Evolutionary conservation across 2,329 filamentous ascomycete genomes (phyloP).

Genomic region (Fusarium pilosicola): DNA sequence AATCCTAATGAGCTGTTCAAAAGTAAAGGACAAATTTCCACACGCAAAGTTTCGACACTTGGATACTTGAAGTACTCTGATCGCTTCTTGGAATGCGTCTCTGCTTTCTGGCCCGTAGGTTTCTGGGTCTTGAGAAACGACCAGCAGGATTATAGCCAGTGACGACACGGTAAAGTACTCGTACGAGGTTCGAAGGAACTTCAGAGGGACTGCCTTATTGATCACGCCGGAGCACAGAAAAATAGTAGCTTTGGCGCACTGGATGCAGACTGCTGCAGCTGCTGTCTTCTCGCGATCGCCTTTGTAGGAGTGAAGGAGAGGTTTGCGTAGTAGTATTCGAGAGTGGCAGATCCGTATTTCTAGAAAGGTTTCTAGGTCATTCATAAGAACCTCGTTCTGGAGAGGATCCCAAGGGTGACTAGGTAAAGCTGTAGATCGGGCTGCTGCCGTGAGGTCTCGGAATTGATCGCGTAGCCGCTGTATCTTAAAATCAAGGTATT

Average conservation of each 20-base stretch:
- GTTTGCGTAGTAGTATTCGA: background rate
- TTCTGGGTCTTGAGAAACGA: background rate
- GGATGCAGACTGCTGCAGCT: background rate
- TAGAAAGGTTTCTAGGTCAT: background rate
- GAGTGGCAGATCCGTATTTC: background rate
- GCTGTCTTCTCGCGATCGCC: background rate
- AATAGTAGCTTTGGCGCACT: accelerated
- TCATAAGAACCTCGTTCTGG: background rate
- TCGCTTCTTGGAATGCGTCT: background rate
- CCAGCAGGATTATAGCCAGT: background rate
- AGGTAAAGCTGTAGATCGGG: background rate
- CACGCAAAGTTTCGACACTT: background rate
- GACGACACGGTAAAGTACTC: background rate
- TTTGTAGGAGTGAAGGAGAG: background rate
- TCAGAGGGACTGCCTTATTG: background rate
- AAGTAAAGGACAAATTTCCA: background rate
- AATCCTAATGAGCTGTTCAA: background rate
- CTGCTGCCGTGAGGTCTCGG: accelerated
- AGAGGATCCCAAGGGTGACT: background rate
- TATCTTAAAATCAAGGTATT: background rate
- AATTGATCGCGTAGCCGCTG: background rate
- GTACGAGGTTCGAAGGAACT: background rate
- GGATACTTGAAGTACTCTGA: background rate
- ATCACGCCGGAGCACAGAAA: background rate
- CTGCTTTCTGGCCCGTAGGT: background rate